Evolutionary conservation across 352 stramenopile genomes (phyloP).

Genomic region (Globisporangium takayamanum): DNA sequence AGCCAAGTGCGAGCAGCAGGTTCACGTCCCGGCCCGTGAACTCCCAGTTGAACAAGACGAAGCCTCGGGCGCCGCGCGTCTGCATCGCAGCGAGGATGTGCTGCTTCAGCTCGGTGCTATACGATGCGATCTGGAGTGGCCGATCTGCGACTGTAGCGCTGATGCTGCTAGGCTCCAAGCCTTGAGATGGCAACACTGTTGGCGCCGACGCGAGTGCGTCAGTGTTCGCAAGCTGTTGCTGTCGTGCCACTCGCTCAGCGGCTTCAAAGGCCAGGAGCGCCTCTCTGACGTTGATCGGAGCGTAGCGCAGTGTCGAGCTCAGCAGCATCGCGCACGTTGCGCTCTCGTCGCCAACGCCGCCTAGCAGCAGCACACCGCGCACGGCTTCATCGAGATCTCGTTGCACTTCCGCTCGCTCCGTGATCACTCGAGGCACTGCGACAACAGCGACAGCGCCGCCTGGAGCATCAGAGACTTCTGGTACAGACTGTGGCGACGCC

Average conservation of each 20-base stretch:
- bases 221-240: background rate
- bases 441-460: background rate
- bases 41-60: conserved; percentile 54
- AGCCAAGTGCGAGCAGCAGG: conserved; percentile 31
- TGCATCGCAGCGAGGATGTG: conserved; percentile 15
- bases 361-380: conserved; percentile 41
- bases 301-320: conserved; percentile 36
- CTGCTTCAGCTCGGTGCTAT: conserved; percentile 10
- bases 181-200: background rate
- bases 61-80: conserved; percentile 20
- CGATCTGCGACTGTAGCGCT: no score
- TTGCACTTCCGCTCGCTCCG: conserved; percentile 11
- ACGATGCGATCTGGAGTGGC: conserved; percentile 18
- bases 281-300: conserved; percentile 30
- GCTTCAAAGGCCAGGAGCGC: conserved; percentile 16
- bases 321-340: conserved; percentile 31
- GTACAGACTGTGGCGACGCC: background rate
- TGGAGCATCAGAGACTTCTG: background rate
- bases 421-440: conserved; percentile 5
- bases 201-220: background rate
- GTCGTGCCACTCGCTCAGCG: conserved; percentile 1
- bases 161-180: background rate
- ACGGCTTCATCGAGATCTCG: conserved; percentile 46
- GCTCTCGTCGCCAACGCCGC: conserved; percentile 29
- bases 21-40: conserved; percentile 39